Conservation (phyloP, 306 rosid species). For the Fagus crenata region DNA sequence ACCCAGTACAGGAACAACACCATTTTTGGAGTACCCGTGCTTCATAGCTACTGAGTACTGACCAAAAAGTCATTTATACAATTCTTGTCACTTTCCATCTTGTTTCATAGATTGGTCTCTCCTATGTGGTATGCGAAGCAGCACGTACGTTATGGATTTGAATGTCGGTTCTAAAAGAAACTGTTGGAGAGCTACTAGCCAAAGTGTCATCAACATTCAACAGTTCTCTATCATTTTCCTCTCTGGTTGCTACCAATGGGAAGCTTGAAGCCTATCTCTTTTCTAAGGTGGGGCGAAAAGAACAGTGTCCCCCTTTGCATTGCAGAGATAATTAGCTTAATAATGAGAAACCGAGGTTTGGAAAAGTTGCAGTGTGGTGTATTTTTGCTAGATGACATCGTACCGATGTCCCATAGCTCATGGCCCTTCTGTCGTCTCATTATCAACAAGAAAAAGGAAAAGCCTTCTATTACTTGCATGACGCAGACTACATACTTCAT, state of each 20-base stretch:
- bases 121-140: slow-evolving; percentile 32
- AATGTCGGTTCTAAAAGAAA: not conserved
- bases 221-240: not conserved
- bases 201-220: not conserved
- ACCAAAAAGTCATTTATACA: no score
- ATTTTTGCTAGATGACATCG: not conserved
- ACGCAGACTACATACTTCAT: no score
- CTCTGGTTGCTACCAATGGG: not conserved
- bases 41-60: no score
- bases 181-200: not conserved
- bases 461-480: no score
- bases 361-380: not conserved
- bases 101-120: slow-evolving; percentile 3
- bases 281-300: not conserved
- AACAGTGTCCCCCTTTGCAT: not conserved
- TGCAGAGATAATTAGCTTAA: not conserved
- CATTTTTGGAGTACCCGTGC: no score
- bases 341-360: not conserved
- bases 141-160: slow-evolving; percentile 42
- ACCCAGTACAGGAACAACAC: no score
- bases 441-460: no score
- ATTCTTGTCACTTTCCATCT: no score
- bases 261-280: not conserved
- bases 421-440: no score
- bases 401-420: no score